Evolutionary conservation across 768 basidiomycete genomes (phyloP), one percentile per base, ranked within the genome.

Genomic region (Pleurotus eryngii): DNA sequence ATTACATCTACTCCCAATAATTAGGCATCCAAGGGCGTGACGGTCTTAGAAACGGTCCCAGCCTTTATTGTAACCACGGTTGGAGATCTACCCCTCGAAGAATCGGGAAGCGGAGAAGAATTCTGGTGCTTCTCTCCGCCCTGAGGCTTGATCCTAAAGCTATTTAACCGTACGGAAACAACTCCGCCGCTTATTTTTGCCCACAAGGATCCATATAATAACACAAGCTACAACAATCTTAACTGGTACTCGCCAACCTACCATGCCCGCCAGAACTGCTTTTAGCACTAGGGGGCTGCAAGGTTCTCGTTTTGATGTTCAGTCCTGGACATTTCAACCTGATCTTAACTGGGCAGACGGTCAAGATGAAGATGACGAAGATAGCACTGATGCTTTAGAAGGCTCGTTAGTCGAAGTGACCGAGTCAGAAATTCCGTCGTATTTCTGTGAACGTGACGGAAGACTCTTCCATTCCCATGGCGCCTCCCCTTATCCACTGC

Each of bases 401-500:
- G 57, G 45, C 22, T 49, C 48, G 14, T 61, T 74, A 11, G 63
- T 59, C 5, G 82, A 86, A 62, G 57, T 89, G 7, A 65, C 60
- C 27, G 15, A 69, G 39, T 73, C 81, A 18, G 86, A 89, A 2
- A 84, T 87, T 61, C 82, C 85, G 0, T 51, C 43, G 11, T 84
- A 83, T 71, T 91, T 90, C 61, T 62, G 63, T 30, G 84, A 89
- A 60, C 72, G 75, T 5, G 74, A 77, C 61, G 82, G 78, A 30
- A 78, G 87, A 38, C 82, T 89, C 68, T 91, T 85, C 71, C 84
- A 85, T 74, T 85, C 86, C 64, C 81, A 83, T 74, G 72, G 74
- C 70, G 71, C 64, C 60, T 78, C 81, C 46, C 85, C 84, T 49
- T 92, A 92, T 67, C 84, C 85, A 11, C 72, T 92, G 48, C 90